Evolutionary conservation across 495 filamentous ascomycete genomes (phyloP).

Genomic region (Penicillium goetzii): DNA sequence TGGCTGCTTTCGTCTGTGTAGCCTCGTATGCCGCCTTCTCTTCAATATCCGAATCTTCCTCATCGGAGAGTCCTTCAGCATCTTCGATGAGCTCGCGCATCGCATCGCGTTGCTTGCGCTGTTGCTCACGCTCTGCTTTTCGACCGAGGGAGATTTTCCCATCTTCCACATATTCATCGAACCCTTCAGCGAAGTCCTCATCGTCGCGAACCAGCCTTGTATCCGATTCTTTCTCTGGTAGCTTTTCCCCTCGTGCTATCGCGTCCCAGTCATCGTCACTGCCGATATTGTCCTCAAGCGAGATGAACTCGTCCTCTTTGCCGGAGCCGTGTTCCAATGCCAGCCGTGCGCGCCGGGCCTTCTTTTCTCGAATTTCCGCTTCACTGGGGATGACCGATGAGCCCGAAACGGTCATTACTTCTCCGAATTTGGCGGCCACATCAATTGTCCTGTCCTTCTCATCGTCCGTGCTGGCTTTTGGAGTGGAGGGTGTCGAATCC

Average conservation of each 20-base stretch:
- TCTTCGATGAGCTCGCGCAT: slow-evolving; percentile 86
- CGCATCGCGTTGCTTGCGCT: slow-evolving; percentile 65
- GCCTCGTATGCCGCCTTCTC: slow-evolving; percentile 85
- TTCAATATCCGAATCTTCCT: slow-evolving; percentile 79
- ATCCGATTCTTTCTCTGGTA: slow-evolving; percentile 43
- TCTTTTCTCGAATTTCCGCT: slow-evolving; percentile 91
- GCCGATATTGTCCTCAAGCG: slow-evolving; percentile 60
- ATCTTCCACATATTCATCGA: slow-evolving; percentile 90
- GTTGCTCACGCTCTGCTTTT: slow-evolving; percentile 78
- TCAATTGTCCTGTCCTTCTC: slow-evolving; percentile 67
- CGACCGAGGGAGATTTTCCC: slow-evolving; percentile 76
- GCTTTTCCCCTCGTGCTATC: slow-evolving; percentile 48
- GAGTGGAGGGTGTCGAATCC: slow-evolving; percentile 77
- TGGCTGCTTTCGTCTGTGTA: slow-evolving; percentile 80
- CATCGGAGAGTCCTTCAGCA: slow-evolving; percentile 67
- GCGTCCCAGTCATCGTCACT: slow-evolving; percentile 51
- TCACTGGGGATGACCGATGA: slow-evolving; percentile 70
- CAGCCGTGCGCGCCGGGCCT: slow-evolving; percentile 78
- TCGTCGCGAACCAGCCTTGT: slow-evolving; percentile 83
- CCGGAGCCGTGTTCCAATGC: slow-evolving; percentile 68
- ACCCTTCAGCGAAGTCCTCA: slow-evolving; percentile 93
- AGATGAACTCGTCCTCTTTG: slow-evolving; percentile 78
- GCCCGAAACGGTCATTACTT: slow-evolving; percentile 43
- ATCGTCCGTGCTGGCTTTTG: slow-evolving; percentile 58
- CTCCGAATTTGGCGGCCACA: slow-evolving; percentile 65